These are phyloP conservation scores for Aspergillus tanneri DNA, from an alignment of 2,329 filamentous ascomycete species.

Conservation along the genomic window DNA sequence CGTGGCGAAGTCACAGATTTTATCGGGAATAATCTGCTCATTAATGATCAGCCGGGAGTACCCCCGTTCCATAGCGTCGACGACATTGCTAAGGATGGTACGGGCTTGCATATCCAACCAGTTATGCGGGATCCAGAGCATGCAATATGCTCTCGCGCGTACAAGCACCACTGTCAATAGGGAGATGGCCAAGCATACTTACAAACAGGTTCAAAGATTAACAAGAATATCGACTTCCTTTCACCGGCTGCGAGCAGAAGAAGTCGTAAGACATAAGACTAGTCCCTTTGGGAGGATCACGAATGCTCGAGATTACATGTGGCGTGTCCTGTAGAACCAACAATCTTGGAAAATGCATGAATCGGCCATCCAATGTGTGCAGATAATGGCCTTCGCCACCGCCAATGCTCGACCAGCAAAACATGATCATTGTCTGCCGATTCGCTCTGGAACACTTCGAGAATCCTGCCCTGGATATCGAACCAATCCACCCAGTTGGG, in stretches of 20 bases:
- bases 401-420: constrained; percentile 26
- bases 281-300: constrained; percentile 4
- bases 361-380: constrained; percentile 14
- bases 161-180: constrained; percentile 13
- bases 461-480: constrained; percentile 6
- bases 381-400: constrained; percentile 26
- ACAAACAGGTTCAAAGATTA: background rate
- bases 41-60: constrained; percentile 28
- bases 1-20: constrained; percentile 10
- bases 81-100: constrained; percentile 19
- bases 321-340: constrained; percentile 24
- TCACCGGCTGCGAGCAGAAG: constrained; percentile 23
- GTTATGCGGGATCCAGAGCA: constrained; percentile 27
- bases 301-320: constrained; percentile 15
- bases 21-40: constrained; percentile 28
- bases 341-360: constrained; percentile 13
- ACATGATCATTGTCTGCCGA: constrained; percentile 10
- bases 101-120: constrained; percentile 20
- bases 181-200: background rate
- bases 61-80: constrained; percentile 23
- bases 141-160: constrained; percentile 25
- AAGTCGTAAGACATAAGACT: constrained; percentile 22
- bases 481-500: constrained; percentile 19
- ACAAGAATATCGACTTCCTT: constrained; percentile 10
- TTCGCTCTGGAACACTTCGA: constrained; percentile 10